Percentiles rank a stretch among this genome's conserved stretches.
Conservation (phyloP, 768 basidiomycete species). For the Lentinula sp. region DNA sequence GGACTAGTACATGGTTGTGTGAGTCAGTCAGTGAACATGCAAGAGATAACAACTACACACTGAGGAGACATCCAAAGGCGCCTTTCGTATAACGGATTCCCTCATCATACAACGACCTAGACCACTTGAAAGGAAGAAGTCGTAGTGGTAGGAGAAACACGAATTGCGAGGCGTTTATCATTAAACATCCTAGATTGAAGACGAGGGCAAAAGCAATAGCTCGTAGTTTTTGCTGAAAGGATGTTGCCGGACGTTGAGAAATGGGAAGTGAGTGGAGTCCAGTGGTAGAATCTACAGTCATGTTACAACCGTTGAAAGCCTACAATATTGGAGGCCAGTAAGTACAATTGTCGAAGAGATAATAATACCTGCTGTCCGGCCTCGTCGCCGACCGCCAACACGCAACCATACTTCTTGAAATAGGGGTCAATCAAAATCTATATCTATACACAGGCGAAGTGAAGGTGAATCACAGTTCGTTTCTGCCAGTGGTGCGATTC, state of each 20-base stretch:
- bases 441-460: too few species aligned
- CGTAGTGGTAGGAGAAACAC: constrained; percentile 61
- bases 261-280: constrained; percentile 44
- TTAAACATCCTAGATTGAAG: constrained; percentile 60
- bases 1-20: constrained; percentile 35
- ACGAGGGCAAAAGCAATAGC: constrained; percentile 47
- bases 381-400: neutral
- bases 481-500: too few species aligned
- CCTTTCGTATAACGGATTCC: constrained; percentile 81
- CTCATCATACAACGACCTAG: constrained; percentile 53
- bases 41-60: constrained; percentile 33
- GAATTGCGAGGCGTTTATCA: constrained; percentile 72
- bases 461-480: too few species aligned
- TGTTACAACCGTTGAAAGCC: neutral
- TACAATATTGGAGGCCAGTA: neutral
- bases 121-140: constrained; percentile 52
- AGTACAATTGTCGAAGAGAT: neutral
- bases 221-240: constrained; percentile 47
- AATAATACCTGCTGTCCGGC: neutral
- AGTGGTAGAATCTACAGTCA: constrained; percentile 8
- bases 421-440: neutral
- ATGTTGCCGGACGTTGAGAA: constrained; percentile 38
- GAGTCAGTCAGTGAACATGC: neutral
- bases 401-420: neutral
- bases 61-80: constrained; percentile 67